These are phyloP conservation scores for Monosporozyma aerobia DNA, from an alignment of 805 yeast genomes.

Conservation along the genomic window DNA sequence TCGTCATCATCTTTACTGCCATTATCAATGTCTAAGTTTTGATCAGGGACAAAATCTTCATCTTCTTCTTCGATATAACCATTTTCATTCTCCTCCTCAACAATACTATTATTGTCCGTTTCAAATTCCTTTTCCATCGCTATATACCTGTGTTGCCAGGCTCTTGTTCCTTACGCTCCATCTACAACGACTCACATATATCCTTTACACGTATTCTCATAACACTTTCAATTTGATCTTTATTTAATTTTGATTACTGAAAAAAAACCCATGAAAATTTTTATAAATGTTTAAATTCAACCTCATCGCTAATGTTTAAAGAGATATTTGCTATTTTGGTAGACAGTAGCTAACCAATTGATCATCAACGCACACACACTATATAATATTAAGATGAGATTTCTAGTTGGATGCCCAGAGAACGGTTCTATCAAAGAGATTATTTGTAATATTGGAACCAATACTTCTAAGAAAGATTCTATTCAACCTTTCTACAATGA, in stretches of 20 bases:
- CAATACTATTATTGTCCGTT: neutral
- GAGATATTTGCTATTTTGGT: neutral
- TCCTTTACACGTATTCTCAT: neutral
- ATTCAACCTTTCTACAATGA: conserved; percentile 51
- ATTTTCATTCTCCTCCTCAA: conserved; percentile 18
- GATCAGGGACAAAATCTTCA: conserved; percentile 31
- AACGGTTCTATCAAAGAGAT: conserved; percentile 59
- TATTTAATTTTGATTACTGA: neutral
- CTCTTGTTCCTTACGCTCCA: neutral
- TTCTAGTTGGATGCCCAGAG: conserved; percentile 57
- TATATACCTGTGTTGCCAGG: neutral
- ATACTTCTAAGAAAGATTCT: conserved; percentile 65
- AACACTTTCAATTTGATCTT: neutral
- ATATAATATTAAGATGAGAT: conserved; percentile 37
- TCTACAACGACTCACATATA: neutral
- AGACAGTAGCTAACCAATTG: neutral
- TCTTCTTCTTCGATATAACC: conserved; percentile 31
- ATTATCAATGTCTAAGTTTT: conserved; percentile 7
- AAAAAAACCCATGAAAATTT: conserved; percentile 1
- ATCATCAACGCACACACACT: neutral
- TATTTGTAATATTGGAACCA: conserved; percentile 57
- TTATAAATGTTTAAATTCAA: neutral
- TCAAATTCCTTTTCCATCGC: neutral
- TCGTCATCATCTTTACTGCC: conserved; percentile 28
- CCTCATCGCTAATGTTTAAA: conserved; percentile 2